Evolutionary conservation across 768 basidiomycete species (phyloP).

Genomic region (Mycena belliarum): DNA sequence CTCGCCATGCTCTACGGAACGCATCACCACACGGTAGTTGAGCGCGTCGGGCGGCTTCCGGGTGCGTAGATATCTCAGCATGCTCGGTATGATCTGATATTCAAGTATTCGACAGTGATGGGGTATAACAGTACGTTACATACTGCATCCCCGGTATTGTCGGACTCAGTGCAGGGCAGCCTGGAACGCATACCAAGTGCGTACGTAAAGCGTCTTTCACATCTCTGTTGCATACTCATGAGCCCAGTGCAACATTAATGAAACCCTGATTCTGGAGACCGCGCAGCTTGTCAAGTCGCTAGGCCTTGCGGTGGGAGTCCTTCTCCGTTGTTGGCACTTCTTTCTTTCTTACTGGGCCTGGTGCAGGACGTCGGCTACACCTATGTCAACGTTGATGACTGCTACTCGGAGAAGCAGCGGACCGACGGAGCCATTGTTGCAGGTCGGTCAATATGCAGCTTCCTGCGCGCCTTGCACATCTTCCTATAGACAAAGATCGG

Average conservation of each 20-base stretch:
- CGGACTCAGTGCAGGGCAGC: constrained; percentile 46
- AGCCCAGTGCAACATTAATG: constrained; percentile 58
- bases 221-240: background rate
- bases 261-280: constrained; percentile 50
- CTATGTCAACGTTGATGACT: constrained; percentile 65
- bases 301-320: constrained; percentile 43
- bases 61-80: background rate
- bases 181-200: constrained; percentile 70
- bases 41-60: constrained; percentile 19
- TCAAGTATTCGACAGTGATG: background rate
- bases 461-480: too few relatives aligned
- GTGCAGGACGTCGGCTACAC: constrained; percentile 57
- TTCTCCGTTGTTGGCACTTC: background rate
- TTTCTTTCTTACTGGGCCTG: too few relatives aligned
- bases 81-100: background rate
- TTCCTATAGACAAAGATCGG: constrained; percentile 50
- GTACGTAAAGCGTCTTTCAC: constrained; percentile 18
- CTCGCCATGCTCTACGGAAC: background rate
- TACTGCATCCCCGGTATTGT: too few relatives aligned
- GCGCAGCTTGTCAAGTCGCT: constrained; percentile 51
- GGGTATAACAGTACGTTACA: constrained; percentile 17
- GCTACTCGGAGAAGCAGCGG: constrained; percentile 61
- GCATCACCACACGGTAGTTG: background rate
- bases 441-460: too few relatives aligned
- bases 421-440: constrained; percentile 58